phyloP scores from a whole-genome alignment of 345 rosid species.

The Sonneratia caseolaris region DNA sequence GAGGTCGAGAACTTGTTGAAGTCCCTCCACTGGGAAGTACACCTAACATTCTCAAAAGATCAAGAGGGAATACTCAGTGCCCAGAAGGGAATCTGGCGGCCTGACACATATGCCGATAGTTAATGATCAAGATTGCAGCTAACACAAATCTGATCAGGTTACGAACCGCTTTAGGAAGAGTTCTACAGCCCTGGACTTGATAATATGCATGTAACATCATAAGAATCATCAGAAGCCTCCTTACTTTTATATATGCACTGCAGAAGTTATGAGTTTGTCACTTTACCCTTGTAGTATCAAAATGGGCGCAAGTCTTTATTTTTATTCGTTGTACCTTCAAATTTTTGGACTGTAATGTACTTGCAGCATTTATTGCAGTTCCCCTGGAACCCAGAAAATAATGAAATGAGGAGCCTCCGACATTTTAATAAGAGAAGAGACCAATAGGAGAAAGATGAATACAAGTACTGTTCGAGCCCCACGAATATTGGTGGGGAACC shows the following conservation, averaged over 20 bases:
- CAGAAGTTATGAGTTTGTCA: not conserved
- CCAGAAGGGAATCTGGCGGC: slow-evolving; percentile 89
- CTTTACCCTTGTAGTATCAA: not conserved
- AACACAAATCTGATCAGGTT: not conserved
- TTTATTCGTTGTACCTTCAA: not conserved
- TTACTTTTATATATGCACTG: not conserved
- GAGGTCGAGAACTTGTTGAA: slow-evolving; percentile 73
- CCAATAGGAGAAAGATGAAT: too few species aligned
- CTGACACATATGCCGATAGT: slow-evolving; percentile 30
- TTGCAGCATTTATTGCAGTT: not conserved
- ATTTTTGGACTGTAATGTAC: not conserved
- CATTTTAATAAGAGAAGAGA: too few species aligned
- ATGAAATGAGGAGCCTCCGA: too few species aligned
- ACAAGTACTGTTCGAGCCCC: too few species aligned
- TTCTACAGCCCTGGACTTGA: not conserved
- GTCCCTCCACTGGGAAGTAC: slow-evolving; percentile 79
- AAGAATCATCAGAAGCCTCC: slow-evolving; percentile 1
- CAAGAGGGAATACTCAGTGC: slow-evolving; percentile 82
- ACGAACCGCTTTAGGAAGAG: not conserved
- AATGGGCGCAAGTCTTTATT: not conserved
- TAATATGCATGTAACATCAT: not conserved
- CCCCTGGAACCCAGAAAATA: too few species aligned
- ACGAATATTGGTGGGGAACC: too few species aligned
- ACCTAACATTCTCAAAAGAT: slow-evolving; percentile 56
- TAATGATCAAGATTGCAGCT: slow-evolving; percentile 16